Percentiles rank a stretch among this genome's conserved stretches.
phyloP scores from a whole-genome alignment of 176 grass and related monocot genomes.

The Secale cereale region DNA sequence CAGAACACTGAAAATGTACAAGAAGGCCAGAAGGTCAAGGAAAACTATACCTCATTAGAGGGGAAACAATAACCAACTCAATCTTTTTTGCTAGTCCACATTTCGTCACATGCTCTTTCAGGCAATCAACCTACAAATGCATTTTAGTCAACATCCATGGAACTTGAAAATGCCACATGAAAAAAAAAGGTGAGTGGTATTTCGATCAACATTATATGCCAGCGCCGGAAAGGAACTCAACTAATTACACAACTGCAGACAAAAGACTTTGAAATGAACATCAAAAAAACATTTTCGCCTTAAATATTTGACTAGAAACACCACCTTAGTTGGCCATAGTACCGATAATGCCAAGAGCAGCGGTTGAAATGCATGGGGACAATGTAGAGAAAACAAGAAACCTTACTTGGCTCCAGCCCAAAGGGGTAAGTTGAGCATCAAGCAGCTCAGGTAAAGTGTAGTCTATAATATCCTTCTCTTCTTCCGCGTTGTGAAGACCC shows the following conservation, averaged over 20 bases:
- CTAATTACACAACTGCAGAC: not conserved
- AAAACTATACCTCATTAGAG: constrained; percentile 63
- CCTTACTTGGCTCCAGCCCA: constrained; percentile 64
- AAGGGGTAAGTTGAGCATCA: constrained; percentile 63
- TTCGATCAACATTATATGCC: not conserved
- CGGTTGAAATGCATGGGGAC: not conserved
- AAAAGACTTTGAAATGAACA: not conserved
- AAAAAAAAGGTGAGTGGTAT: not conserved
- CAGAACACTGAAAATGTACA: not conserved
- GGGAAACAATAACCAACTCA: constrained; percentile 81
- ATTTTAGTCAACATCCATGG: not conserved
- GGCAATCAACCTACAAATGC: constrained; percentile 52
- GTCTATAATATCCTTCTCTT: constrained; percentile 43
- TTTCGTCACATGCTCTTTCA: constrained; percentile 59
- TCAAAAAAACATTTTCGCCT: not conserved
- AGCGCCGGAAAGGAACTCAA: not conserved
- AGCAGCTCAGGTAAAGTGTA: constrained; percentile 41
- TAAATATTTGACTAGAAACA: not conserved
- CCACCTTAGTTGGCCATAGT: not conserved
- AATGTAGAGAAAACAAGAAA: not conserved
- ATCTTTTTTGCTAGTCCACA: constrained; percentile 56
- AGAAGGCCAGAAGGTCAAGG: not conserved
- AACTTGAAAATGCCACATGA: not conserved
- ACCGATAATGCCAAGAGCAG: no score
- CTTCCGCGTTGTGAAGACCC: constrained; percentile 85